Evolutionary conservation across 148 eudicot species (phyloP).

Genomic region (Camellia sinensis): DNA sequence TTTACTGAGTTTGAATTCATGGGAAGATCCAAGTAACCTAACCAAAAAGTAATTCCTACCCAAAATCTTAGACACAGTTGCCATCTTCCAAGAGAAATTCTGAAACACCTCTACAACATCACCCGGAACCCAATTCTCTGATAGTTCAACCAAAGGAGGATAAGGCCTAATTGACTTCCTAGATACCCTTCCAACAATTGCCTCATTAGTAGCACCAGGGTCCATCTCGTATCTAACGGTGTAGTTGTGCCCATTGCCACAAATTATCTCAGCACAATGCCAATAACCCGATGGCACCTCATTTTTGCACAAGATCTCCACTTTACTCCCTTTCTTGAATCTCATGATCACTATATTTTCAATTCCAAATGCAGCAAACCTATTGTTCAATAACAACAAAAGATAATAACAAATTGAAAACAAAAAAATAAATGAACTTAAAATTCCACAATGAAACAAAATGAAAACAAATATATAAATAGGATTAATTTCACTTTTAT

Average conservation of each 20-base stretch:
- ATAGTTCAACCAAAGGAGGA: constrained; percentile 52
- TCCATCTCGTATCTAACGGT: constrained; percentile 47
- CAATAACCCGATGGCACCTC: constrained; percentile 69
- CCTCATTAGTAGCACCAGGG: constrained; percentile 24
- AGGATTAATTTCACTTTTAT: too few relatives aligned
- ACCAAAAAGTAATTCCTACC: constrained; percentile 37
- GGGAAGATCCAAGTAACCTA: constrained; percentile 58
- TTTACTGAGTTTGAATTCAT: constrained; percentile 41
- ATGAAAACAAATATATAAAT: neutral
- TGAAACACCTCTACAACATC: constrained; percentile 71
- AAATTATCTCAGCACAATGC: constrained; percentile 59
- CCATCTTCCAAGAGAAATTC: constrained; percentile 61
- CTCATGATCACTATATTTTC: constrained; percentile 39
- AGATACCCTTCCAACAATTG: constrained; percentile 44
- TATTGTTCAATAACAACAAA: constrained; percentile 14
- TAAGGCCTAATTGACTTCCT: constrained; percentile 63
- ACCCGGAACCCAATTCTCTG: constrained; percentile 48
- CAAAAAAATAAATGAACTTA: neutral
- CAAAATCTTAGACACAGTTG: constrained; percentile 44
- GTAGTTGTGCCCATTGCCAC: constrained; percentile 49
- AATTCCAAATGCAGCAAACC: constrained; percentile 29
- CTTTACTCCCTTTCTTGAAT: constrained; percentile 63
- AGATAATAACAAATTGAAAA: constrained; percentile 9
- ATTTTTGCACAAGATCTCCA: constrained; percentile 55
- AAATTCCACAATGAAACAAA: neutral